These are phyloP conservation scores for Heimioporus retisporus DNA, from an alignment of 1,284 basidiomycete genomes.

Conservation along the genomic window DNA sequence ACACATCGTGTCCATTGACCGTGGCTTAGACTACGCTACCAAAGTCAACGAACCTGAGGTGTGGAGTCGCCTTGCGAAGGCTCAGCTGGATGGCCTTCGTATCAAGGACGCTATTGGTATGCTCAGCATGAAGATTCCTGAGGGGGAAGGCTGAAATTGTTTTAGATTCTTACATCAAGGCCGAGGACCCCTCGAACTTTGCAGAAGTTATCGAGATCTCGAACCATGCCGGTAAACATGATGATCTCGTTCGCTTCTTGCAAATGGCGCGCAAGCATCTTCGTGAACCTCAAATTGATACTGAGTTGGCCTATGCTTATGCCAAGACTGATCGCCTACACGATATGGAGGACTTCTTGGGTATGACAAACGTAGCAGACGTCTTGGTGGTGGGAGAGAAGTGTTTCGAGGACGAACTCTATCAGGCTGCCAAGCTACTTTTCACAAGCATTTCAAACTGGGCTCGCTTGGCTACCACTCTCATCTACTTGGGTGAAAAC, in stretches of 20 bases:
- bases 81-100: constrained; percentile 98
- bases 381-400: constrained; percentile 98
- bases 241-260: constrained; percentile 97
- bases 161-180: constrained; percentile 98
- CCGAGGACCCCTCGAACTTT: constrained; percentile 97
- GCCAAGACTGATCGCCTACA: constrained; percentile 97
- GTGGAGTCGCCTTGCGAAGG: constrained; percentile 98
- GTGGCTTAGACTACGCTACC: constrained; percentile 95
- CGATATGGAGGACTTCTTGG: constrained; percentile 99
- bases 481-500: constrained; percentile 99
- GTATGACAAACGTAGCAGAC: constrained; percentile 99
- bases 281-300: constrained; percentile 98
- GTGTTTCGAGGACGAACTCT: constrained; percentile 98
- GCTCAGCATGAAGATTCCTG: constrained; percentile 25
- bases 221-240: constrained; percentile 96
- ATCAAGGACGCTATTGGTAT: constrained; percentile 98
- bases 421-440: constrained; percentile 96
- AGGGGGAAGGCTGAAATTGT: constrained; percentile 18
- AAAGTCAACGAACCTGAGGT: constrained; percentile 98
- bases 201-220: constrained; percentile 98
- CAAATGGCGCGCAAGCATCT: constrained; percentile 99
- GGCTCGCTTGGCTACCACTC: constrained; percentile 97
- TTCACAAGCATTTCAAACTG: constrained; percentile 99
- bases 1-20: constrained; percentile 98
- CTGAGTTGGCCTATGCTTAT: constrained; percentile 96